Evolutionary conservation across 75 land plant genomes (phyloP).

Genomic region (Cryptomeria japonica): DNA sequence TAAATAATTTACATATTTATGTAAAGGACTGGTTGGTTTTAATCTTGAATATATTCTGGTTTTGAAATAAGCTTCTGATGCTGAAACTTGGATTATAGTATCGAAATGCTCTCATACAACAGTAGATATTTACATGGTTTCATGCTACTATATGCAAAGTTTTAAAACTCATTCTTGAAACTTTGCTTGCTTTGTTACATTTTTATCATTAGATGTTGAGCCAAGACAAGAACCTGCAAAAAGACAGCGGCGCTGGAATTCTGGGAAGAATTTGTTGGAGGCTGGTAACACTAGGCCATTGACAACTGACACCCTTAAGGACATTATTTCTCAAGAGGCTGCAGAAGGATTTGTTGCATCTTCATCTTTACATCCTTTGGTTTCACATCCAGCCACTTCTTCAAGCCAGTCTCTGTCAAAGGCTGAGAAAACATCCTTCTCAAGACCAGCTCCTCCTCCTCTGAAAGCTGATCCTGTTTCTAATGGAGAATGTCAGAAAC

Average conservation of each 20-base stretch:
- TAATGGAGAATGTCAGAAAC: constrained; percentile 22
- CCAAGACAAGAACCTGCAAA: constrained; percentile 33
- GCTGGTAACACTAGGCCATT: constrained; percentile 18
- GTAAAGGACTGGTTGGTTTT: neutral
- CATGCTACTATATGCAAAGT: neutral
- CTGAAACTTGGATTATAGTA: neutral
- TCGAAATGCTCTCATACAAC: neutral
- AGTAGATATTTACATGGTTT: neutral
- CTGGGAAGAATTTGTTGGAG: constrained; percentile 31
- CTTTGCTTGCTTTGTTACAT: neutral
- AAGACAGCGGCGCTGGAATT: constrained; percentile 51
- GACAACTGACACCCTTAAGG: constrained; percentile 23
- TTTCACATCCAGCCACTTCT: constrained; percentile 13
- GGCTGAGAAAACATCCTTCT: constrained; percentile 15
- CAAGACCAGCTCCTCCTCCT: constrained; percentile 21
- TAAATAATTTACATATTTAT: neutral
- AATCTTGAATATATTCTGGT: neutral
- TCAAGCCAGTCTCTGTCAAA: constrained; percentile 1
- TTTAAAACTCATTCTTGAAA: neutral
- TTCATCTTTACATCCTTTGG: constrained; percentile 18
- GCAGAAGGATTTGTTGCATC: constrained; percentile 28
- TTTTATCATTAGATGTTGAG: neutral
- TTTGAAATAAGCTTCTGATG: neutral
- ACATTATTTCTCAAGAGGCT: constrained; percentile 23
- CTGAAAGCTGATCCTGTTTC: constrained; percentile 18